Conservation (phyloP, 805 yeast genomes). For the Cyberlindnera xishuangbannaensis region DNA sequence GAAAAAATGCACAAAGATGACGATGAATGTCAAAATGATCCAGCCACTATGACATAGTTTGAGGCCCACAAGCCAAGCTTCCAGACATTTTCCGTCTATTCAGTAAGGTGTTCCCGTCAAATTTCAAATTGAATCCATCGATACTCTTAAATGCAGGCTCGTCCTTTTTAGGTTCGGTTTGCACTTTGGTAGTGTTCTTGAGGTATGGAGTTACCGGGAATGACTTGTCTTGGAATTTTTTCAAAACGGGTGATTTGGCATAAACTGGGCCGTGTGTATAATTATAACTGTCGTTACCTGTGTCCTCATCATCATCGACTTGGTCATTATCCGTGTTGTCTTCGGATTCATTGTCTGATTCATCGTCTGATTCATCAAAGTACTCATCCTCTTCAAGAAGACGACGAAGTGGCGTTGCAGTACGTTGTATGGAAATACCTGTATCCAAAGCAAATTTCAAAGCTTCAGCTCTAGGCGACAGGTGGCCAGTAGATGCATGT, state of each 20-base stretch:
- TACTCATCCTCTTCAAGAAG: constrained; percentile 24
- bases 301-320: constrained; percentile 8
- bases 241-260: constrained; percentile 17
- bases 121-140: constrained; percentile 20
- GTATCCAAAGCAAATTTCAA: constrained; percentile 83
- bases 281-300: constrained; percentile 3
- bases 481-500: constrained; percentile 21
- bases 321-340: constrained; percentile 10
- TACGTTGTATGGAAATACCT: constrained; percentile 77
- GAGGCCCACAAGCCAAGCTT: constrained; percentile 15
- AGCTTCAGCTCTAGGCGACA: constrained; percentile 73
- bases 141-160: constrained; percentile 13
- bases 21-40: no score
- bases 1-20: no score
- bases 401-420: constrained; percentile 23
- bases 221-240: constrained; percentile 15
- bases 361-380: constrained; percentile 24
- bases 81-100: constrained; percentile 23
- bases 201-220: constrained; percentile 19
- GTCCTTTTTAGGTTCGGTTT: background rate
- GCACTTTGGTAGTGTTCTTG: constrained; percentile 1
- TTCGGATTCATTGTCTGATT: constrained; percentile 9
- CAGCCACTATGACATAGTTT: no score
- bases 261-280: constrained; percentile 11
- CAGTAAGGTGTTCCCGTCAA: constrained; percentile 24